Evolutionary conservation across 176 grass and related monocot species (phyloP), one percentile per base, ranked within the genome.

Genomic region (Oryza glaberrima): DNA sequence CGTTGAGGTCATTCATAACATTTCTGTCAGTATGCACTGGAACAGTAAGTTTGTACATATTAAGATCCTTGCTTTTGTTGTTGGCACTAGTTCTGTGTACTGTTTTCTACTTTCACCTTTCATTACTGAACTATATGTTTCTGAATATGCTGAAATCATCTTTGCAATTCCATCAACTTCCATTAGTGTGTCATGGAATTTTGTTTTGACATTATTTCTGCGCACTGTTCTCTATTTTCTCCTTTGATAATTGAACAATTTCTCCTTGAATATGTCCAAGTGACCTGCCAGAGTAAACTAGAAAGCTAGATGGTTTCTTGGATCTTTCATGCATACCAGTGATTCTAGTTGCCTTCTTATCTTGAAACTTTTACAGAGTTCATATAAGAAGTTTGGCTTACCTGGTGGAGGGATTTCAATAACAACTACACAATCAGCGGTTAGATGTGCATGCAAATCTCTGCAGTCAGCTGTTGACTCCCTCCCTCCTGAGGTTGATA

Each of bases 11-110:
- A 78, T 79, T 98, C 67, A 70, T 88, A 70, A 83, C 77, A 72
- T 88, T 90, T 82, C 72, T 98, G 73, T 90, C 89, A 76, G 89
- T 98, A 44, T 94, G 88, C 83, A 95, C 30, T 65, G 93, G 90
- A 90, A 88, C 48, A 86, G 95, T 97, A 90, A 90, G 91, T 86
- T 78, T 52, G 52, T 84, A 41, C 40, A 43, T 77, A 64, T 66
- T 86, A 15, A 79, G 34, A 87, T 78, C n/a, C 72, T 81, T 81
- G n/a, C 34, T 60, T 38, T 71, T 45, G 4, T 80, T 69, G 63
- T 48, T 48, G 20, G 58, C 3, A 75, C 23, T 78, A 67, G 45
- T 78, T 7, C 7, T 10, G 15, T 16, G 41, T 66, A 67, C 58
- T 79, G 16, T 83, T 83, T 80, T 49, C 60, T 51, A 52, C 30